These are phyloP conservation scores for Fusarium sp. DNA, from an alignment of 2,329 filamentous ascomycete species.

Conservation along the genomic window DNA sequence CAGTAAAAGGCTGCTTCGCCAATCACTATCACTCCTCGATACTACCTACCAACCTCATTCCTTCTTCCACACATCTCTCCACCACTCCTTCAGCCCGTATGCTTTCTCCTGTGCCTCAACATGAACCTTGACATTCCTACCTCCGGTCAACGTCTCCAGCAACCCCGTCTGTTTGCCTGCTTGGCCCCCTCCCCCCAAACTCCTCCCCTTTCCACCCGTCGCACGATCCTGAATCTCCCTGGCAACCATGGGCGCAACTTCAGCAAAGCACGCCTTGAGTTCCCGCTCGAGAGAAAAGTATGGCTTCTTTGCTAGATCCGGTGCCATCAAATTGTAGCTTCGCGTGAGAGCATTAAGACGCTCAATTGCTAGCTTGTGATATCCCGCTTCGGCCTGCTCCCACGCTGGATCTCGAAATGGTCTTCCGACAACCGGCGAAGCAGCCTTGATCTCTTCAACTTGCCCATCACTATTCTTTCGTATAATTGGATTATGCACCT, in stretches of 20 bases:
- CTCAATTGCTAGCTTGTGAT: conserved; percentile 80
- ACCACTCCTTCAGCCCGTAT: conserved; percentile 92
- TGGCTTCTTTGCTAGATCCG: conserved; percentile 90
- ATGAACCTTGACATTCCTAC: conserved; percentile 68
- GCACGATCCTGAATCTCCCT: conserved; percentile 80
- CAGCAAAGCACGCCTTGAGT: conserved; percentile 83
- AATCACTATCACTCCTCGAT: neutral
- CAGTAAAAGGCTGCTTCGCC: neutral
- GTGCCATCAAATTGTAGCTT: conserved; percentile 95
- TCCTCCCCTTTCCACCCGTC: conserved; percentile 55
- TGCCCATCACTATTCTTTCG: conserved; percentile 60
- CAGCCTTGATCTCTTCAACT: conserved; percentile 47
- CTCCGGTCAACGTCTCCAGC: conserved; percentile 70
- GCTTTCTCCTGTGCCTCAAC: conserved; percentile 80
- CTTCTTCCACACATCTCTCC: conserved; percentile 79
- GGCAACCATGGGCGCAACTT: conserved; percentile 83
- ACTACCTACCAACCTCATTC: conserved; percentile 7
- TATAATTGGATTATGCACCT: conserved; percentile 69
- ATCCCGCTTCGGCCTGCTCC: conserved; percentile 78
- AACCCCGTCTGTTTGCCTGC: conserved; percentile 61
- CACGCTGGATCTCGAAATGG: conserved; percentile 86
- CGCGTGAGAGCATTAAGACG: conserved; percentile 85
- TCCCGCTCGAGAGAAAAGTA: conserved; percentile 90
- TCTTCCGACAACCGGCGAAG: conserved; percentile 52
- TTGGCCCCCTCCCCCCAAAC: conserved; percentile 50